Evolutionary conservation across 2,329 filamentous ascomycete species (phyloP).

Genomic region (Alternaria triticina): DNA sequence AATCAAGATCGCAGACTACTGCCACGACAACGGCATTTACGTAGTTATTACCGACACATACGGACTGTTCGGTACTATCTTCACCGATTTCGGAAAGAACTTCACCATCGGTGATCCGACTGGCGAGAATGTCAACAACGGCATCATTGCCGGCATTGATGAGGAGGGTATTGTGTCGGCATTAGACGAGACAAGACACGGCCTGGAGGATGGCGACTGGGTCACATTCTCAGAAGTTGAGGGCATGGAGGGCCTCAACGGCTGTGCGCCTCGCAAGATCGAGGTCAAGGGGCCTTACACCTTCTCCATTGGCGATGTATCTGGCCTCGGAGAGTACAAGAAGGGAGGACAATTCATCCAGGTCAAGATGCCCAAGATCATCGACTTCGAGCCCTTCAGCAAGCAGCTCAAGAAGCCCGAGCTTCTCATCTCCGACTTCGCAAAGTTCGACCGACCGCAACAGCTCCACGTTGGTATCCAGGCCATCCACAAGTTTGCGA

Average conservation of each 20-base stretch:
- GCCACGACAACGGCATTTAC: slow-evolving; percentile 91
- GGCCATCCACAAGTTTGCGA: slow-evolving; percentile 84
- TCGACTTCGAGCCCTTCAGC: slow-evolving; percentile 85
- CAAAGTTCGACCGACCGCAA: slow-evolving; percentile 93
- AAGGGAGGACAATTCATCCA: slow-evolving; percentile 90
- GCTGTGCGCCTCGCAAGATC: slow-evolving; percentile 83
- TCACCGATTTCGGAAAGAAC: slow-evolving; percentile 95
- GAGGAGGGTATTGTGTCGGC: slow-evolving; percentile 91
- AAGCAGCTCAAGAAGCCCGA: slow-evolving; percentile 85
- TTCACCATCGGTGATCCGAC: slow-evolving; percentile 91
- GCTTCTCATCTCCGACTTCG: slow-evolving; percentile 90
- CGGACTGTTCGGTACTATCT: slow-evolving; percentile 92
- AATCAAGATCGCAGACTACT: slow-evolving; percentile 86
- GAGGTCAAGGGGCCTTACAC: slow-evolving; percentile 94
- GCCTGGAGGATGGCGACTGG: slow-evolving; percentile 93
- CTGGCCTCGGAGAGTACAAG: slow-evolving; percentile 83
- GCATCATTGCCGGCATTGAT: slow-evolving; percentile 89
- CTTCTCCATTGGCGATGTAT: slow-evolving; percentile 95
- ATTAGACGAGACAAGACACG: slow-evolving; percentile 92
- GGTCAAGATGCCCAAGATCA: slow-evolving; percentile 96
- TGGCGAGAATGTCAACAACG: slow-evolving; percentile 84
- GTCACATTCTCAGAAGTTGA: slow-evolving; percentile 93
- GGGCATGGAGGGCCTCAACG: slow-evolving; percentile 89
- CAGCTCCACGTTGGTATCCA: slow-evolving; percentile 94
- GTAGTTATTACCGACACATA: slow-evolving; percentile 87